phyloP scores from a whole-genome alignment of 2,329 filamentous ascomycete genomes.

The Aureobasidium pullulans region DNA sequence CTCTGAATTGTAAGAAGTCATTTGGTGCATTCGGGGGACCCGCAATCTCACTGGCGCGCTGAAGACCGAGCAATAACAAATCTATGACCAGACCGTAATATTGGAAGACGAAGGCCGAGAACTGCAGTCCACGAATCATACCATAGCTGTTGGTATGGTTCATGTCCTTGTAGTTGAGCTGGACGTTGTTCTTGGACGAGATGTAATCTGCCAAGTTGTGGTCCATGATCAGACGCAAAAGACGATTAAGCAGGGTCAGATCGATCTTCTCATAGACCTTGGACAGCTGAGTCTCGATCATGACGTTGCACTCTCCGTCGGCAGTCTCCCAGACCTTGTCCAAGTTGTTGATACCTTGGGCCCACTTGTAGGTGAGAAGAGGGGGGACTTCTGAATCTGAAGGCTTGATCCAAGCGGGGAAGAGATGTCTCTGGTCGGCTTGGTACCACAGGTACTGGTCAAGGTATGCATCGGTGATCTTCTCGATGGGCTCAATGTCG shows the following conservation, averaged over 20 bases:
- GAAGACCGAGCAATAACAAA: constrained; percentile 80
- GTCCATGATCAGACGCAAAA: constrained; percentile 95
- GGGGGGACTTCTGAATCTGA: constrained; percentile 97
- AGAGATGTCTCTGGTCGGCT: constrained; percentile 91
- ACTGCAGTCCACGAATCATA: constrained; percentile 95
- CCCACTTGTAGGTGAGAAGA: constrained; percentile 95
- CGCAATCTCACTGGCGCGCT: constrained; percentile 96
- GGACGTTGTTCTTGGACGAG: constrained; percentile 98
- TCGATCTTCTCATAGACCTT: constrained; percentile 99
- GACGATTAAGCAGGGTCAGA: constrained; percentile 85
- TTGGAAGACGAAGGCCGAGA: constrained; percentile 98
- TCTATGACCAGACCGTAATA: constrained; percentile 96
- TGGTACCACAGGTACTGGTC: constrained; percentile 99
- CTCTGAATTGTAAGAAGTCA: constrained; percentile 94
- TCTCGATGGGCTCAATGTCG: constrained; percentile 97
- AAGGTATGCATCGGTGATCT: constrained; percentile 97
- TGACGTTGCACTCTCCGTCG: constrained; percentile 94
- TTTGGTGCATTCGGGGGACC: constrained; percentile 90
- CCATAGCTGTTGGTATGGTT: constrained; percentile 99
- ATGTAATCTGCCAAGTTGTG: constrained; percentile 99
- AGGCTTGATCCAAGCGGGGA: constrained; percentile 98
- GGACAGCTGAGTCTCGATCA: constrained; percentile 97
- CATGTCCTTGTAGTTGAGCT: constrained; percentile 99
- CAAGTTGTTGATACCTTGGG: constrained; percentile 97
- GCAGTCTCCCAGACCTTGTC: constrained; percentile 90